Conservation (phyloP, 352 stramenopile species). For the Pythium sukuiense region DNA sequence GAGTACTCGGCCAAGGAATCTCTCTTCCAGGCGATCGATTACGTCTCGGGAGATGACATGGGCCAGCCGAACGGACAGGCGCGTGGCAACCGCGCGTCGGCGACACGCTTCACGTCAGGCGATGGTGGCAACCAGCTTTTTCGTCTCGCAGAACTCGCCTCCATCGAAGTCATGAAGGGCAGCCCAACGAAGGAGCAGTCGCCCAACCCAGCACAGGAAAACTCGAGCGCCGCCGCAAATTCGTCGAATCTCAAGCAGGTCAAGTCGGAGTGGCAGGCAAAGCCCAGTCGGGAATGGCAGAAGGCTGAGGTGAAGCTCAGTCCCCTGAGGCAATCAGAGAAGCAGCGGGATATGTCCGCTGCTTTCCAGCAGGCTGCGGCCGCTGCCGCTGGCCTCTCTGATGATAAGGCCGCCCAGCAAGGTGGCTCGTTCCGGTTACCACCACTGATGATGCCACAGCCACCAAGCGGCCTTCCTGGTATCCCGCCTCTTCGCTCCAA, state of each 20-base stretch:
- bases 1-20: conserved; percentile 59
- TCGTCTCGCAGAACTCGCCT: conserved; percentile 69
- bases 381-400: conserved; percentile 20
- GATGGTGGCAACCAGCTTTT: conserved; percentile 60
- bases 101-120: conserved; percentile 7
- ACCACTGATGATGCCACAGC: conserved; percentile 54
- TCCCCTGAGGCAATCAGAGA: conserved; percentile 42
- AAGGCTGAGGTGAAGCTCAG: conserved; percentile 67
- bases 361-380: conserved; percentile 26
- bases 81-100: neutral
- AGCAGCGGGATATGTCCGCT: conserved; percentile 27
- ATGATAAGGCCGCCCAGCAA: neutral
- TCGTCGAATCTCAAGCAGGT: conserved; percentile 22
- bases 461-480: conserved; percentile 35
- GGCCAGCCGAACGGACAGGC: conserved; percentile 20
- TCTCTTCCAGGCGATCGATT: conserved; percentile 64
- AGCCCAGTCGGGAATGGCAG: conserved; percentile 51
- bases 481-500: conserved; percentile 81
- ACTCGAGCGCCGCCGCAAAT: conserved; percentile 19
- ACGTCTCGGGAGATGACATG: conserved; percentile 59
- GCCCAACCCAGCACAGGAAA: conserved; percentile 26
- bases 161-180: conserved; percentile 66
- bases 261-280: conserved; percentile 28
- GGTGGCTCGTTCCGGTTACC: conserved; percentile 47
- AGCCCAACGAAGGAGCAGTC: conserved; percentile 9